A percentile compares a stretch with the other conserved stretches of the same genome.
phyloP scores from a whole-genome alignment of 2,329 filamentous ascomycete species.

The Drechslerella dactyloides region DNA sequence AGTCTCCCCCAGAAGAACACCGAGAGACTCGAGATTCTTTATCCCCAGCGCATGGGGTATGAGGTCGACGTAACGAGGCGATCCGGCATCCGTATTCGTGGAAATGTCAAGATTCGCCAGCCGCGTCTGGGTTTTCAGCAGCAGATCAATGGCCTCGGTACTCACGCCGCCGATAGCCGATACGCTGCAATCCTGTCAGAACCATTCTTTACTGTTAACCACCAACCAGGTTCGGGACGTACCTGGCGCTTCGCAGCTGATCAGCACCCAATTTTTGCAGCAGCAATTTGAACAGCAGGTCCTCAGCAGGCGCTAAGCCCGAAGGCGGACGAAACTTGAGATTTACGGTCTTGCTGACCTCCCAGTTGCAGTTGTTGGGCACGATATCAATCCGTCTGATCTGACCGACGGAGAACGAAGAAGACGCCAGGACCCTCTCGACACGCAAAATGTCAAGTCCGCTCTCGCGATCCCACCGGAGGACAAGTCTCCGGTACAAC shows the following conservation, averaged over 20 bases:
- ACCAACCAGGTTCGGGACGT: too few species aligned
- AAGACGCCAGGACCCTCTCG: constrained; percentile 26
- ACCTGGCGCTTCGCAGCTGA: constrained; percentile 27
- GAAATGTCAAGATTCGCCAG: constrained; percentile 22
- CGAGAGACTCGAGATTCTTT: constrained; percentile 12
- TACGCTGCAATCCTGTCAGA: too few species aligned
- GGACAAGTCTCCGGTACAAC: constrained; percentile 16
- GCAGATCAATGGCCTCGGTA: constrained; percentile 12
- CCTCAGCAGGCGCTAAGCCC: constrained; percentile 13
- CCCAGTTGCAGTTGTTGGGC: constrained; percentile 11
- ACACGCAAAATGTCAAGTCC: constrained; percentile 9
- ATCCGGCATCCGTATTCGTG: background rate
- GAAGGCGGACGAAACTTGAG: too few species aligned
- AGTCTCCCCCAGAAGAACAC: constrained; percentile 16
- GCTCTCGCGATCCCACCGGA: constrained; percentile 14
- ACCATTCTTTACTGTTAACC: too few species aligned
- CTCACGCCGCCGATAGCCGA: constrained; percentile 9
- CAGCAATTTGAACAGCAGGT: constrained; percentile 13
- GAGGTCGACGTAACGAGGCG: constrained; percentile 5
- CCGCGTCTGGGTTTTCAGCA: constrained; percentile 15
- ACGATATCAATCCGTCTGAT: constrained; percentile 21
- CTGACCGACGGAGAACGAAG: constrained; percentile 9
- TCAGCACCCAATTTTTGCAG: constrained; percentile 3
- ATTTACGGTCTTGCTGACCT: too few species aligned
- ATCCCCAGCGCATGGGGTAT: background rate